Conservation (phyloP, 2,329 filamentous ascomycete species). For the Diaporthe sp. region DNA sequence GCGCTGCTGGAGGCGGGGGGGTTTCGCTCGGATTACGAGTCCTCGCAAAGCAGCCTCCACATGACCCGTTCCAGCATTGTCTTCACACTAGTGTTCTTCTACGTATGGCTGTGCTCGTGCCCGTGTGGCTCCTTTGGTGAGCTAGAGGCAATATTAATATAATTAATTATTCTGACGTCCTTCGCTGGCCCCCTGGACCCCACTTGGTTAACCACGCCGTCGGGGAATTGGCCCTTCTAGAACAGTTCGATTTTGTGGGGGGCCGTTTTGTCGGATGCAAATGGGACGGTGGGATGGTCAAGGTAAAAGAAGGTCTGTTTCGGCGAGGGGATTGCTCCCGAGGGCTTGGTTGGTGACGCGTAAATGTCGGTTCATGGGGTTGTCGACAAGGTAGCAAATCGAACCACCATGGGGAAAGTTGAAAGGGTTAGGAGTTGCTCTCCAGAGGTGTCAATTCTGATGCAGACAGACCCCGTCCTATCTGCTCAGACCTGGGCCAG, state of each 20-base stretch:
- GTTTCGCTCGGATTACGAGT: slow-evolving; percentile 1
- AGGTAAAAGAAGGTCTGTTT: not conserved
- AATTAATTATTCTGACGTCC: slow-evolving; percentile 23
- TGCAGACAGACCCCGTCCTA: not conserved
- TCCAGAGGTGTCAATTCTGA: not conserved
- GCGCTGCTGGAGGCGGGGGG: not conserved
- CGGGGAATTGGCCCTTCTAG: slow-evolving; percentile 27
- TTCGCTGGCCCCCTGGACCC: not conserved
- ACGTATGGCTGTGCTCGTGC: not conserved
- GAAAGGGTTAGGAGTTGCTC: not conserved
- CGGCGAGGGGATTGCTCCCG: not conserved
- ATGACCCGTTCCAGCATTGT: not conserved
- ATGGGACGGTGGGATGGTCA: not conserved
- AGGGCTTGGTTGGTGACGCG: not conserved
- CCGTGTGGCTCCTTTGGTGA: not conserved
- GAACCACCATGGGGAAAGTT: not conserved
- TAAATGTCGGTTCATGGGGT: not conserved
- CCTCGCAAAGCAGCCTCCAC: slow-evolving; percentile 7
- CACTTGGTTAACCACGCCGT: not conserved
- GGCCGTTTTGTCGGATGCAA: not conserved
- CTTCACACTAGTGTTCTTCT: not conserved
- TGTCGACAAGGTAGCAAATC: not conserved
- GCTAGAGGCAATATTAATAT: slow-evolving; percentile 18
- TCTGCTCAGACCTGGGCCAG: not conserved
- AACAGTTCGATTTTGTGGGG: slow-evolving; percentile 9